phyloP scores from a whole-genome alignment of 1,284 basidiomycete species.

The Ganoderma leucocontextum region DNA sequence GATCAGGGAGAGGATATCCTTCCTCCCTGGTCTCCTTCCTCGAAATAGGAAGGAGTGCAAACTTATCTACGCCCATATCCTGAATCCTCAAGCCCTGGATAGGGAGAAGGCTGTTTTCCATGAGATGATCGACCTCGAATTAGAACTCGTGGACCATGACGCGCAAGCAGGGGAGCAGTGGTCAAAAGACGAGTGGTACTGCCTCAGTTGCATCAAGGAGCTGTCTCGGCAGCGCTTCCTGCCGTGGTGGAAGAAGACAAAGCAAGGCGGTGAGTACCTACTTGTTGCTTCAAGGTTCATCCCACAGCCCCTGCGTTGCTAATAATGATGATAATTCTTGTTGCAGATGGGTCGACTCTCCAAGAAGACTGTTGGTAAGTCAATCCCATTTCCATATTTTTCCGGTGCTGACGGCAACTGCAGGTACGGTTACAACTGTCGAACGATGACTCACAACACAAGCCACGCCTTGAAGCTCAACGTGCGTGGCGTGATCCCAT shows the following conservation, averaged over 20 bases:
- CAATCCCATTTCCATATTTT: neutral
- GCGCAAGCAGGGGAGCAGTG: conserved; percentile 21
- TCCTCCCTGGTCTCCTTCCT: conserved; percentile 33
- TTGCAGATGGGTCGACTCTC: conserved; percentile 22
- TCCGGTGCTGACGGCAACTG: neutral
- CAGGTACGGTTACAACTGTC: conserved; percentile 44
- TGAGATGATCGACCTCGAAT: conserved; percentile 33
- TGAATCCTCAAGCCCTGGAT: neutral
- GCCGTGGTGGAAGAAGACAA: conserved; percentile 39
- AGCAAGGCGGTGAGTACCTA: conserved; percentile 30
- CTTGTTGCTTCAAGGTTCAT: neutral
- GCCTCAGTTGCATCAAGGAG: conserved; percentile 34
- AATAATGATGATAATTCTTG: conserved; percentile 1
- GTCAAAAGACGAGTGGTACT: conserved; percentile 41
- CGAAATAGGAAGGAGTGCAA: conserved; percentile 28
- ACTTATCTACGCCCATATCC: conserved; percentile 9
- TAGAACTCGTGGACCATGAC: conserved; percentile 7
- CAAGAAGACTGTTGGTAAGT: conserved; percentile 42
- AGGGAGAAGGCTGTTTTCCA: conserved; percentile 25
- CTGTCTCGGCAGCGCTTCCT: conserved; percentile 35
- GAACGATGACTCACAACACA: conserved; percentile 39
- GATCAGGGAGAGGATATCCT: neutral
- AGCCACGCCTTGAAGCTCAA: conserved; percentile 39
- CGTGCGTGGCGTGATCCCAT: conserved; percentile 30
- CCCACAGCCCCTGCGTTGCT: neutral